These are phyloP conservation scores for Epichloe sibirici DNA, from an alignment of 2,329 filamentous ascomycete species.

Conservation along the genomic window DNA sequence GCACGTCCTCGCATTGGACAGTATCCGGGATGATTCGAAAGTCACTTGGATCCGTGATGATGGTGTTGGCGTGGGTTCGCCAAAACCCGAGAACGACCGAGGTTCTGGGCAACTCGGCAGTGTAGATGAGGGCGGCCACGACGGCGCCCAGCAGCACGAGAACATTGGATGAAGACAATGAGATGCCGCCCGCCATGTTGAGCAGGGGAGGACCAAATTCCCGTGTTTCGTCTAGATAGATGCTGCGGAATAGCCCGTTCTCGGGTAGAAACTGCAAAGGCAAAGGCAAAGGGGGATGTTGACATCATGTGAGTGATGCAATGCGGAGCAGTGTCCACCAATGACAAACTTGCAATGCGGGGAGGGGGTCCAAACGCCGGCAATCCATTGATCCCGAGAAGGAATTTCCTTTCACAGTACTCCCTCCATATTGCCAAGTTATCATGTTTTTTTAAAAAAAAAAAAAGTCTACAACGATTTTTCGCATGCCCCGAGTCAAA, in stretches of 20 bases:
- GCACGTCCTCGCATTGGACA: conserved; percentile 46
- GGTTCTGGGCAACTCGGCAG: conserved; percentile 1
- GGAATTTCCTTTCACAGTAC: too few relatives aligned
- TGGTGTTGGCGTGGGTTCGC: conserved; percentile 12
- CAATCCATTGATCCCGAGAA: too few relatives aligned
- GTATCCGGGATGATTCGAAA: conserved; percentile 37
- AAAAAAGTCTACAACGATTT: too few relatives aligned
- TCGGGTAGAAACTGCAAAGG: background rate
- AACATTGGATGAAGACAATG: background rate
- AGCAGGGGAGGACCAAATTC: background rate
- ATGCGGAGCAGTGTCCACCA: too few relatives aligned
- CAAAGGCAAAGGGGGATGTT: too few relatives aligned
- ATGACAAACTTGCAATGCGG: too few relatives aligned
- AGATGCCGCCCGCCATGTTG: background rate
- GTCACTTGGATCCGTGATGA: conserved; percentile 13
- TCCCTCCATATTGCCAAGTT: too few relatives aligned
- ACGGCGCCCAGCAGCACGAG: background rate
- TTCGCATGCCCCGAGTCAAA: too few relatives aligned
- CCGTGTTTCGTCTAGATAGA: background rate
- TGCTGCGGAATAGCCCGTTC: background rate
- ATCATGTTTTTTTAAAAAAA: too few relatives aligned
- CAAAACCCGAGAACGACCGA: conserved; percentile 16
- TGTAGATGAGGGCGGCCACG: conserved; percentile 3
- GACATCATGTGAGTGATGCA: too few relatives aligned
- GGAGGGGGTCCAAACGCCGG: too few relatives aligned